Base-by-base conservation (phyloP, 768 basidiomycete species). In the Mycena alexandri region DNA sequence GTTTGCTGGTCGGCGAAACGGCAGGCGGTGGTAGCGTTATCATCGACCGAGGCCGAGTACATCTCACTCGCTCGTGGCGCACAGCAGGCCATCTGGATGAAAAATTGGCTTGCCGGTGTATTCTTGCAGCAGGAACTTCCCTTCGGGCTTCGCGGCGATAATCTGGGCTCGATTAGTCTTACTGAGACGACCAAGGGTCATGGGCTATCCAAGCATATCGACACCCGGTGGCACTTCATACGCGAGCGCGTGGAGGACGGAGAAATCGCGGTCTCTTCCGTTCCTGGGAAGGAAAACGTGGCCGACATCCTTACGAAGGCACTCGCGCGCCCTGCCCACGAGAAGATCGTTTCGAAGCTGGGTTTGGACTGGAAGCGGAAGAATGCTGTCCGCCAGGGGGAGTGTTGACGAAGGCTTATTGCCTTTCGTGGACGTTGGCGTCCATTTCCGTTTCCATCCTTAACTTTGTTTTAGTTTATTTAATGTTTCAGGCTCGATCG, bases 281-380 rank as follows among this genome's bases (percentile, higher is more conserved):
- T 71, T 4, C 71, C 72, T 11, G 77, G 76, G 11, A 58, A 46
- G 7, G 57, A 73, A 7, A 78, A 73, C 59, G 4, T 68, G 2
- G 77, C 79, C 5, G 79, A 80, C 65, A 60, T 74, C 16, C 58
- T 80, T 24, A 80, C 77, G 29, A 80, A 79, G 70, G 63, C 66
- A 0, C 60, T 79, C 2, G 33, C 36, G 1, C 61, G 61, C 3
- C 33, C 38, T 5, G 38, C 48, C 14, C 50, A 62, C 51, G 61
- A 62, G 61, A 42, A 22, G 41, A 8, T 22, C 38, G 61, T 62
- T 19, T 22, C 33, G 1, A n/a, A 5, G 50, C 21, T 62, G 38
- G 61, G 61, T 3, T 24, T 62, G 29, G 50, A 62, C 22, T 62
- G 61, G 61, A 52, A 44, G 22, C 9, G 48, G 61, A 62, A 44